Conservation (phyloP, 495 filamentous ascomycete species). For the Penicillium coprophilum region DNA sequence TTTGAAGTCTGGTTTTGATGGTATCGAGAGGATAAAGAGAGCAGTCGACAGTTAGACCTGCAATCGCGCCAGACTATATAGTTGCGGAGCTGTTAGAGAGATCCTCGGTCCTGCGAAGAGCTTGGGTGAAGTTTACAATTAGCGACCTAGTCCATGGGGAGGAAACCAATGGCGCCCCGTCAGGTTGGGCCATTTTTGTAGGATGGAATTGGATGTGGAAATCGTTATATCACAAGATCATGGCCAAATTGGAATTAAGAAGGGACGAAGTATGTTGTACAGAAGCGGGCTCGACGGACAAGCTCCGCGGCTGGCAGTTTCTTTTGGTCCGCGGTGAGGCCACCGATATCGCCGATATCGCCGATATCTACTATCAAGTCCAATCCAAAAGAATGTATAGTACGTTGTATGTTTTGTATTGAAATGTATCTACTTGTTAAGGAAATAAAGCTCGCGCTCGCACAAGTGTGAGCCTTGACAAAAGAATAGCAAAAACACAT, state of each 20-base stretch:
- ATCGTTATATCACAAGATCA: conserved; percentile 15
- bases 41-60: conserved; percentile 86
- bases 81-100: conserved; percentile 16
- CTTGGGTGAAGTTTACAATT: conserved; percentile 24
- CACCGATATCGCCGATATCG: conserved; percentile 29
- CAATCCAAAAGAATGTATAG: conserved; percentile 1
- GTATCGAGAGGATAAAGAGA: conserved; percentile 91
- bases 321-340: conserved; percentile 33
- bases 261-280: background rate
- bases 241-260: conserved; percentile 4
- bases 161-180: conserved; percentile 41
- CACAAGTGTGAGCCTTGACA: background rate
- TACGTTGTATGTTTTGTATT: conserved; percentile 9
- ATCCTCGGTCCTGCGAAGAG: background rate
- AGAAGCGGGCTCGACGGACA: conserved; percentile 1
- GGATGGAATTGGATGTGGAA: background rate
- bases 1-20: conserved; percentile 91
- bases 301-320: conserved; percentile 30
- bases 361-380: conserved; percentile 16
- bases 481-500: background rate
- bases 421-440: conserved; percentile 5
- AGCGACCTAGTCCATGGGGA: conserved; percentile 49
- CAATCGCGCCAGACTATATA: conserved; percentile 72
- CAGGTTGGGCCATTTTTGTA: conserved; percentile 33
- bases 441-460: background rate